These are phyloP conservation scores for Chalara sp. DNA, from an alignment of 2,329 filamentous ascomycete genomes.

Conservation along the genomic window DNA sequence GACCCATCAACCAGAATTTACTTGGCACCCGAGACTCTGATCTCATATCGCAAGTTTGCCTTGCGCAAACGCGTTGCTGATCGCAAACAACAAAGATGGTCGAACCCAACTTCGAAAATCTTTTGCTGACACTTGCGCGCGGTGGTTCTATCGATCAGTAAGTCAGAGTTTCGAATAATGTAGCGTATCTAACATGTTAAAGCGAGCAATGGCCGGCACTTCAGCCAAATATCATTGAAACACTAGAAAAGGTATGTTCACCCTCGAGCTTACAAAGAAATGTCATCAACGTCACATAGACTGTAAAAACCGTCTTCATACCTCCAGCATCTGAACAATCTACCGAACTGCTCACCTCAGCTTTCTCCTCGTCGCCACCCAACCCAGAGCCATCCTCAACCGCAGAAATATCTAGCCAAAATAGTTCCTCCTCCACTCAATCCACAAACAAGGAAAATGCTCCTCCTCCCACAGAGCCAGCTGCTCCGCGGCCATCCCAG, in stretches of 20 bases:
- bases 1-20: too few species aligned
- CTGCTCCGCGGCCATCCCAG: constrained; percentile 53
- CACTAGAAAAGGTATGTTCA: constrained; percentile 27
- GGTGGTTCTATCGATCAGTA: constrained; percentile 51
- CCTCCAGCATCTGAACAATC: background rate
- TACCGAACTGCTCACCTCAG: constrained; percentile 38
- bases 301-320: constrained; percentile 61
- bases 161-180: constrained; percentile 20
- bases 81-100: background rate
- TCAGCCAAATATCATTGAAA: constrained; percentile 29
- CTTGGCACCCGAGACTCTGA: too few species aligned
- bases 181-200: constrained; percentile 10
- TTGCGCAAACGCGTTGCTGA: too few species aligned
- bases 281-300: constrained; percentile 6
- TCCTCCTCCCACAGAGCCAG: constrained; percentile 33
- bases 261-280: too few species aligned
- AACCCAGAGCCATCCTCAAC: constrained; percentile 38
- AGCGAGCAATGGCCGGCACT: constrained; percentile 34
- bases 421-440: constrained; percentile 28
- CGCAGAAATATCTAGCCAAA: constrained; percentile 19
- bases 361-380: constrained; percentile 49
- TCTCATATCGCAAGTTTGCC: too few species aligned
- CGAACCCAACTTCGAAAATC: constrained; percentile 1
- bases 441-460: constrained; percentile 65
- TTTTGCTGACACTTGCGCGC: constrained; percentile 35